phyloP scores from a whole-genome alignment of 306 rosid species.

The Rosa persica region DNA sequence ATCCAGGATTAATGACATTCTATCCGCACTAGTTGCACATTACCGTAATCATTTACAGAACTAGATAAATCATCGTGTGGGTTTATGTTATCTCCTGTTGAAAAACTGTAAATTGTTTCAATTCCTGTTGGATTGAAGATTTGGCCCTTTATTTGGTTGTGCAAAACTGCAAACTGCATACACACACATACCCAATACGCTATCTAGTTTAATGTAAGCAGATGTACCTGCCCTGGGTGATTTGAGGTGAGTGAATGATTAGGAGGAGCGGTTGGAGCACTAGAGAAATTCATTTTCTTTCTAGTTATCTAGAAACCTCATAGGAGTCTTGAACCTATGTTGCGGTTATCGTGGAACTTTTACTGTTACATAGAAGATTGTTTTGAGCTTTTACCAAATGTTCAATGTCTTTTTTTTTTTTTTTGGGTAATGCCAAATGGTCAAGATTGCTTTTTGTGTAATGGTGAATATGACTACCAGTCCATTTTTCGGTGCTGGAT shows the following conservation, averaged over 20 bases:
- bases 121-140: too few species aligned
- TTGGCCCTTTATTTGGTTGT: too few species aligned
- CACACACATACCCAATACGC: too few species aligned
- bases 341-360: not conserved
- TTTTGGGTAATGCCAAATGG: too few species aligned
- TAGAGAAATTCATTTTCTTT: not conserved
- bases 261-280: not conserved
- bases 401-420: too few species aligned
- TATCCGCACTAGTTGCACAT: not conserved
- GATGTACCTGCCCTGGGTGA: not conserved
- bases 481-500: too few species aligned
- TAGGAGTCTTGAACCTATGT: not conserved
- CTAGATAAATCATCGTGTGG: not conserved
- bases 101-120: too few species aligned
- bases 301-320: not conserved
- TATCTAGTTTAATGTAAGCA: too few species aligned
- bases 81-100: not conserved
- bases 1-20: not conserved
- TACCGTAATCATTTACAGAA: too few species aligned
- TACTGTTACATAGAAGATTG: not conserved
- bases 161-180: too few species aligned
- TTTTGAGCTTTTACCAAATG: not conserved
- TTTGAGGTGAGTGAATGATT: not conserved
- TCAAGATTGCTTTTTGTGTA: too few species aligned
- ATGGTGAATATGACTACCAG: too few species aligned